Base-by-base conservation (phyloP, 768 basidiomycete genomes). In the Tylopilus rubrobrunneus region DNA sequence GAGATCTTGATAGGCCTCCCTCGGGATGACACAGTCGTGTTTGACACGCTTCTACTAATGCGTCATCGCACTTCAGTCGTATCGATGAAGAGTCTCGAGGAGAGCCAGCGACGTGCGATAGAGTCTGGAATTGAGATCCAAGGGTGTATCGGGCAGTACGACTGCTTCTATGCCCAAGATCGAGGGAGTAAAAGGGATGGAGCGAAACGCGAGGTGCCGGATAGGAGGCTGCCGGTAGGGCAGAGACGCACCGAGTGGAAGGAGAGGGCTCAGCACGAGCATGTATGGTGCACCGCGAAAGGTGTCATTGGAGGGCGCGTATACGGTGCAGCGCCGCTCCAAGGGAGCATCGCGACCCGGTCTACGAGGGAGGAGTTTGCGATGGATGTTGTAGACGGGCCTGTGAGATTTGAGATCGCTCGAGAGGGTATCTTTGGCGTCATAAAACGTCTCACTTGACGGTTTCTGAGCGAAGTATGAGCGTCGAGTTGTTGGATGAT, bases 171-270 rank as follows among this genome's bases (percentile, higher is more conserved):
- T 44, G 54, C 56, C 31, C 56, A 62, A 8, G 50, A 48, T 59
- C 59, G 34, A 73, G 60, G 17, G 68, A 34, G 8, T 63, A 54
- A 15, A 64, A 7, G 68, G 44, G 50, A 88, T 55, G 67, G 85
- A 92, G n/a, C 84, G 82, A 65, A 95, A 92, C 0, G 90, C 92
- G 33, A 98, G 75, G 55, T 88, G 86, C 3, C 69, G 72, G 9
- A 96, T 90, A 2, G 85, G 63, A 1, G 96, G 96, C 62, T 98
- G 94, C 62, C 96, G 98, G 64, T 91, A 98, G 0, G 96, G 96
- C 3, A 97, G 71, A 1, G 73, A 51, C 3, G 67, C 68, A 7
- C 77, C 79, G 0, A 67, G 56, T 12, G 67, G 60, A 45, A 80
- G 45, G 48, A 89, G 74, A 0, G 88, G 87, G 0, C 81, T 87